Percentiles rank a stretch among this genome's conserved stretches.
phyloP scores from a whole-genome alignment of 768 basidiomycete genomes.

The Trametopsis cervina region DNA sequence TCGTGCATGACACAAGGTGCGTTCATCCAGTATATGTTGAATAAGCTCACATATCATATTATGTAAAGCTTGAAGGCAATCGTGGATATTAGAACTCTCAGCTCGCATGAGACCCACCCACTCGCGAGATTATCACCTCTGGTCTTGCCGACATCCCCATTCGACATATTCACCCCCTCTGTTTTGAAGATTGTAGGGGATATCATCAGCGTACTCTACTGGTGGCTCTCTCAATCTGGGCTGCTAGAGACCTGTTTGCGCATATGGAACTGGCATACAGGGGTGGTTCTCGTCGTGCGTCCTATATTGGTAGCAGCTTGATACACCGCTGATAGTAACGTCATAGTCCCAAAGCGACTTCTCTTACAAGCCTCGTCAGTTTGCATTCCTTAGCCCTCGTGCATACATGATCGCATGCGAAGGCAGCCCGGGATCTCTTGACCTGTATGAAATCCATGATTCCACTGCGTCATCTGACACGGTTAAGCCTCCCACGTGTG shows the following conservation, averaged over 20 bases:
- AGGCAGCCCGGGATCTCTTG: slow-evolving; percentile 29
- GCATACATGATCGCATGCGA: slow-evolving; percentile 36
- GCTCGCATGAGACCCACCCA: slow-evolving; percentile 33
- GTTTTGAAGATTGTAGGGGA: slow-evolving; percentile 49
- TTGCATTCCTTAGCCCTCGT: slow-evolving; percentile 39
- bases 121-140: slow-evolving; percentile 26
- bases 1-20: slow-evolving; percentile 22
- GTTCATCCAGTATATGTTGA: too few relatives aligned
- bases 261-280: slow-evolving; percentile 50
- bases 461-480: not conserved
- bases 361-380: too few relatives aligned
- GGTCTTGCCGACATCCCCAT: slow-evolving; percentile 14
- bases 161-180: too few relatives aligned
- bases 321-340: too few relatives aligned
- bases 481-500: slow-evolving; percentile 5
- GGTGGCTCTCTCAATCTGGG: too few relatives aligned
- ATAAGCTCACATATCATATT: too few relatives aligned
- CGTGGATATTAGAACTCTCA: slow-evolving; percentile 39
- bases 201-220: slow-evolving; percentile 42
- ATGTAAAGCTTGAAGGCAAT: too few relatives aligned
- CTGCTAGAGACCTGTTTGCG: slow-evolving; percentile 29
- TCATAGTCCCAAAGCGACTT: too few relatives aligned
- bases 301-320: too few relatives aligned
- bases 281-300: slow-evolving; percentile 36
- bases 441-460: slow-evolving; percentile 26